These are phyloP conservation scores for Pichia sp. DNA, from an alignment of 1,139 yeast species.

Conservation along the genomic window DNA sequence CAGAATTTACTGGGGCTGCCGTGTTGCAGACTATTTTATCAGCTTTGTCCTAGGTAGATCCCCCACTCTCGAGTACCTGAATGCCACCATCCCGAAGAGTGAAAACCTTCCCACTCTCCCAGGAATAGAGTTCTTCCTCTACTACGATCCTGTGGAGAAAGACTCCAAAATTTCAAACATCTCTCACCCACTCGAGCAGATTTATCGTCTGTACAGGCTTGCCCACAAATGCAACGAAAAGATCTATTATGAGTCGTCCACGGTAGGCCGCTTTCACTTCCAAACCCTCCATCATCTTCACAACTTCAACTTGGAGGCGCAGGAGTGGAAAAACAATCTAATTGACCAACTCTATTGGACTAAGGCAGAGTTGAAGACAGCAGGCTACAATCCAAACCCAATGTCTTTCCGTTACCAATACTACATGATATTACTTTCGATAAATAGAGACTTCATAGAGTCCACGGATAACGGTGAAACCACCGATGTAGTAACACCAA, in stretches of 20 bases:
- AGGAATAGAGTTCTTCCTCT: conserved; percentile 13
- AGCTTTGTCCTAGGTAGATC: conserved; percentile 11
- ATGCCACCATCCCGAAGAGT: conserved; percentile 9
- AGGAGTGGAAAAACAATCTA: conserved; percentile 11
- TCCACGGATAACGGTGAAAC: background rate
- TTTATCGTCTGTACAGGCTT: conserved; percentile 3
- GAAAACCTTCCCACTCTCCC: conserved; percentile 11
- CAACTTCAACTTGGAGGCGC: conserved; percentile 6
- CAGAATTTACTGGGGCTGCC: conserved; percentile 15
- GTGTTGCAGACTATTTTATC: conserved; percentile 11
- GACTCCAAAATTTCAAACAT: conserved; percentile 7
- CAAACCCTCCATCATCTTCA: conserved; percentile 3
- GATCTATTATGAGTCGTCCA: background rate
- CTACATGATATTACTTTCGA: conserved; percentile 6
- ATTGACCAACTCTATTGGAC: conserved; percentile 9
- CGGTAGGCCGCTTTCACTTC: background rate
- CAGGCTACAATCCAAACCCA: conserved; percentile 9
- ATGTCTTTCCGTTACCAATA: conserved; percentile 14
- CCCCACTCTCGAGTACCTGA: conserved; percentile 7
- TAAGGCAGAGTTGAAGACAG: conserved; percentile 3
- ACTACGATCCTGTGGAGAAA: conserved; percentile 5
- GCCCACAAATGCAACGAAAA: conserved; percentile 6
- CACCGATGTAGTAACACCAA: background rate
- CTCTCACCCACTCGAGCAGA: conserved; percentile 9
- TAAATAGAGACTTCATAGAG: conserved; percentile 10